Evolutionary conservation across 106 monocot genomes (phyloP).

Genomic region (Ottelia alismoides): DNA sequence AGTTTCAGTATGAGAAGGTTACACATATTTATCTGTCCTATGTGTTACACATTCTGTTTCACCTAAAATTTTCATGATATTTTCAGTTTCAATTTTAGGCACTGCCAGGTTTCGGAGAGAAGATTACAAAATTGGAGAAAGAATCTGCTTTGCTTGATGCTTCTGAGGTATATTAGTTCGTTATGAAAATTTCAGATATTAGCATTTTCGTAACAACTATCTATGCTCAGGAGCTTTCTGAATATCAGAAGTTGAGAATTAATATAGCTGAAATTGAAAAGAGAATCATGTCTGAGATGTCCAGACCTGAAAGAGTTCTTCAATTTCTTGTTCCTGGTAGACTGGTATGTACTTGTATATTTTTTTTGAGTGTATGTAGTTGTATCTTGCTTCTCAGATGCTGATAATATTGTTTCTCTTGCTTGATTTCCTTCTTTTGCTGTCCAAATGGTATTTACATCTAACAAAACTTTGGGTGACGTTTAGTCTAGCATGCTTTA

Average conservation of each 20-base stretch:
- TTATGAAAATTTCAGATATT: neutral
- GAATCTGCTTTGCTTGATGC: slow-evolving; percentile 85
- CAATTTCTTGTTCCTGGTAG: slow-evolving; percentile 72
- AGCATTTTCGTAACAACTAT: neutral
- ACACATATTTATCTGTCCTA: no score
- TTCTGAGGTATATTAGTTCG: slow-evolving; percentile 61
- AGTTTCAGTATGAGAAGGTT: slow-evolving; percentile 94
- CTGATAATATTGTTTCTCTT: no score
- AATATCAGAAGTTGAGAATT: slow-evolving; percentile 69
- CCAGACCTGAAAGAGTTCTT: slow-evolving; percentile 70
- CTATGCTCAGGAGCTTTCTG: slow-evolving; percentile 47
- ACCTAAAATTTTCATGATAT: no score
- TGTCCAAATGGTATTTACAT: no score
- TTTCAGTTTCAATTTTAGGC: slow-evolving; percentile 41
- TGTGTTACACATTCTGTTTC: no score
- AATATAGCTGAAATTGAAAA: slow-evolving; percentile 72
- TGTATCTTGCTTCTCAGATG: no score
- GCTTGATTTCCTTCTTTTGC: no score
- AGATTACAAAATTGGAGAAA: slow-evolving; percentile 60
- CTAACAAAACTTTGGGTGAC: no score
- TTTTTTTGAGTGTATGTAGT: no score
- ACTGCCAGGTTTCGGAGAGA: slow-evolving; percentile 55
- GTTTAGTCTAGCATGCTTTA: no score
- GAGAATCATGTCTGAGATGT: slow-evolving; percentile 79
- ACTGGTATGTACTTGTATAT: no score